phyloP scores from a whole-genome alignment of 306 rosid genomes.

The Pachyrhizus erosus region DNA sequence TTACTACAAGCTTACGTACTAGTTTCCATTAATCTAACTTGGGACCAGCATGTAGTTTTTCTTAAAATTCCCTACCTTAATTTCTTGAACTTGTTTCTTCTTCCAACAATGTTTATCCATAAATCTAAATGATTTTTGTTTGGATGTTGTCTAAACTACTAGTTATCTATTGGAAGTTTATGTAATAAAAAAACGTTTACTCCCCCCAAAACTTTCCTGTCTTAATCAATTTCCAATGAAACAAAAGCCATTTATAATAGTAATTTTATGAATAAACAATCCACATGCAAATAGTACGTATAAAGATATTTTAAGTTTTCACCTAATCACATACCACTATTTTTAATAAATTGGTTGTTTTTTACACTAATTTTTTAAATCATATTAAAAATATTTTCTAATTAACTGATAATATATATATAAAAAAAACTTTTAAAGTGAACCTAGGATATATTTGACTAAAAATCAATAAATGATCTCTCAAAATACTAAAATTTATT shows the following conservation, averaged over 20 bases:
- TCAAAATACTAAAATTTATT: too few relatives aligned
- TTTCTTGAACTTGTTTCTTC: not conserved
- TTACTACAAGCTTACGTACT: not conserved
- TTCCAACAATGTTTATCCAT: not conserved
- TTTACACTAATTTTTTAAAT: not conserved
- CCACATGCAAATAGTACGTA: not conserved
- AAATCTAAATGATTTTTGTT: not conserved
- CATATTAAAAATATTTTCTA: too few relatives aligned
- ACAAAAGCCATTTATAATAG: not conserved
- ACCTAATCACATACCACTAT: too few relatives aligned
- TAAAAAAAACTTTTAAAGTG: too few relatives aligned
- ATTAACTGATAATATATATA: too few relatives aligned
- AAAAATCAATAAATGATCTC: too few relatives aligned
- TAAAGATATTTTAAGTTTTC: too few relatives aligned
- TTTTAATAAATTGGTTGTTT: too few relatives aligned
- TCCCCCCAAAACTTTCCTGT: not conserved
- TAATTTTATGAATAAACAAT: not conserved
- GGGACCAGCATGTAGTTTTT: slow-evolving; percentile 22
- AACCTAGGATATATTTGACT: too few relatives aligned
- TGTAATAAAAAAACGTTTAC: not conserved
- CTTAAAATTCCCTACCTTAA: not conserved
- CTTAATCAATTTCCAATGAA: not conserved
- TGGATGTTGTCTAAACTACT: slow-evolving; percentile 4
- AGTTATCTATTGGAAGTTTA: not conserved
- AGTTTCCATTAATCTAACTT: not conserved